Evolutionary conservation across 2,329 filamentous ascomycete species (phyloP), one percentile per base, ranked within the genome.

Genomic region (Knufia fluminis): DNA sequence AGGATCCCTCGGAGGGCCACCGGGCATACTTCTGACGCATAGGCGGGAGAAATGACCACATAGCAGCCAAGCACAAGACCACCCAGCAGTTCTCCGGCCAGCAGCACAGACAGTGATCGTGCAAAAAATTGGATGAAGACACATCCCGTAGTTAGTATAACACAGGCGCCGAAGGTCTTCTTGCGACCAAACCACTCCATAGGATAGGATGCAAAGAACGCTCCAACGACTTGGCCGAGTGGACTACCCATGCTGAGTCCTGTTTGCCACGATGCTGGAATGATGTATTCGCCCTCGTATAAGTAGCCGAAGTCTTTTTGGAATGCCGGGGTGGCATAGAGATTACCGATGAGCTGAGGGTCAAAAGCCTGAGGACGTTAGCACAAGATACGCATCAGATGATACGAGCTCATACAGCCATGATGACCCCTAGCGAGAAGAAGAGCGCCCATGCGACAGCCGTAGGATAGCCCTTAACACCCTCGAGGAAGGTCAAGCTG

Each of bases 191-290:
- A 66, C 60, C 59, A 61, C 46, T 67, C 64, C 64, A 68, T 66
- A 3, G 65, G 65, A 53, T 62, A 64, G 6, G 60, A 64, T 2
- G 63, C 62, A 9, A 56, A 61, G 42, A 72, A 62, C 1, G 68
- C 68, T 9, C 70, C 70, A 1, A 72, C 56, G 20, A 72, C 67
- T 54, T 72, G 70, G 1, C 71, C 71, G 46, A 73, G 68, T 1
- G 70, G 70, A 45, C 63, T 68, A 14, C 70, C 70, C 67, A 71
- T 71, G 58, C 73, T 79, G 16, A 83, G 66, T 12, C 78, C 79
- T 4, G 79, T 73, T 61, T 83, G 80, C 79, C 79, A 83, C 2
- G 70, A 63, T 1, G 79, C 76, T 2, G 79, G 69, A n/a, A 83
- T 71, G 43, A 59, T 58, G 26, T 54, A 59, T 38, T 46, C 50